Conservation (phyloP, 1,139 yeast genomes). For the Candida dubliniensis region DNA sequence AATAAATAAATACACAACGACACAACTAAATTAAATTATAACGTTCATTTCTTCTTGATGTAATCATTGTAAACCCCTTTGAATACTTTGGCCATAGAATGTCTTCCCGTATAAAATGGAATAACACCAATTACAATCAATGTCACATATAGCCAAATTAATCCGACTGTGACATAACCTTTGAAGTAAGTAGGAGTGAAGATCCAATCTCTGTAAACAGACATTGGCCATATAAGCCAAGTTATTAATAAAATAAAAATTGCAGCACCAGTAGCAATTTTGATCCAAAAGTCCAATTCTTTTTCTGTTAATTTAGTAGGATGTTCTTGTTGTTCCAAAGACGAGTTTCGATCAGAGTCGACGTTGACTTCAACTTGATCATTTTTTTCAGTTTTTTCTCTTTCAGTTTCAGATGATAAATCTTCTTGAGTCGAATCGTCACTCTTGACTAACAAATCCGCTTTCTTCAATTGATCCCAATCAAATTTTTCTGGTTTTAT, state of each 20-base stretch:
- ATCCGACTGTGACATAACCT: conserved; percentile 40
- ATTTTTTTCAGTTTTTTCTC: conserved; percentile 9
- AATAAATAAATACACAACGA: too few relatives aligned
- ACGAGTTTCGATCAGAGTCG: conserved; percentile 3
- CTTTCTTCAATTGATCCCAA: conserved; percentile 28
- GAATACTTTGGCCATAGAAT: conserved; percentile 21
- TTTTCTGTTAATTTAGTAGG: conserved; percentile 13
- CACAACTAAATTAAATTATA: too few relatives aligned
- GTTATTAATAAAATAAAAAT: conserved; percentile 29
- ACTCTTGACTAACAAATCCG: conserved; percentile 21
- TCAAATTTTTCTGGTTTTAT: conserved; percentile 31
- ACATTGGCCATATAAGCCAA: conserved; percentile 49
- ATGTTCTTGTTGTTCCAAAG: conserved; percentile 2
- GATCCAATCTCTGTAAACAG: conserved; percentile 44
- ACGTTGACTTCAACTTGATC: conserved; percentile 6
- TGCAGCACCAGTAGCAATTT: conserved; percentile 31
- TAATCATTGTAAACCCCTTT: conserved; percentile 25
- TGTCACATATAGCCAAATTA: conserved; percentile 39
- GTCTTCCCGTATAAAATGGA: conserved; percentile 40
- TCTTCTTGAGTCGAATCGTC: conserved; percentile 7
- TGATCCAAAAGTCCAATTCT: conserved; percentile 22
- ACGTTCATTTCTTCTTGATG: conserved; percentile 8
- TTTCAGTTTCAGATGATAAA: conserved; percentile 2
- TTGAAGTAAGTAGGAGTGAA: conserved; percentile 39
- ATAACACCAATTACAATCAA: conserved; percentile 36